Evolutionary conservation across 73 alveolate genomes (phyloP).

Genomic region (Effrenium voratum): DNA sequence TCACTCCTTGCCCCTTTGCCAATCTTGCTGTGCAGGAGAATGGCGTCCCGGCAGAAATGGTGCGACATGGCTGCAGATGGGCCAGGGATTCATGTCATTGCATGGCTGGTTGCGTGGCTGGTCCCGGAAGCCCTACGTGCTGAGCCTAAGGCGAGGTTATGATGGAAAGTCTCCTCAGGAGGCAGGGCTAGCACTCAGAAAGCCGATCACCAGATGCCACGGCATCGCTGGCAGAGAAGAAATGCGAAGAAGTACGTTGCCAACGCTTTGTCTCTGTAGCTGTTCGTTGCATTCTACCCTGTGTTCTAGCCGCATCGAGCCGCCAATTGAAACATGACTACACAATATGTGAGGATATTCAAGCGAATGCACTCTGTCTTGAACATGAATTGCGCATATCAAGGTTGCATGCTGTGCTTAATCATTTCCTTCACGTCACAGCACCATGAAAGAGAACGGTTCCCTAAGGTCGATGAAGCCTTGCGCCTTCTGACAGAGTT

Average conservation of each 20-base stretch:
- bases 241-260: not conserved
- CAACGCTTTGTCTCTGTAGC: not conserved
- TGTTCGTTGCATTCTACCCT: not conserved
- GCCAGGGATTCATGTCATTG: not conserved
- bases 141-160: not conserved
- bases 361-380: no score
- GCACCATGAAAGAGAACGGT: no score
- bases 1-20: not conserved
- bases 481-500: constrained; percentile 14
- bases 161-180: not conserved
- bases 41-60: constrained; percentile 52
- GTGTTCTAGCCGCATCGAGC: not conserved
- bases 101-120: not conserved
- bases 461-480: not conserved
- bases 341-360: no score
- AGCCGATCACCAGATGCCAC: not conserved
- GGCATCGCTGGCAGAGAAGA: not conserved
- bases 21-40: not conserved
- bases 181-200: not conserved
- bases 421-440: no score
- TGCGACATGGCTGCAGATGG: not conserved
- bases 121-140: not conserved
- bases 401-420: no score
- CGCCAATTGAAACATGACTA: no score
- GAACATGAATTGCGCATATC: no score